Evolutionary conservation across 306 rosid genomes (phyloP).

Genomic region (Sesbania bispinosa): DNA sequence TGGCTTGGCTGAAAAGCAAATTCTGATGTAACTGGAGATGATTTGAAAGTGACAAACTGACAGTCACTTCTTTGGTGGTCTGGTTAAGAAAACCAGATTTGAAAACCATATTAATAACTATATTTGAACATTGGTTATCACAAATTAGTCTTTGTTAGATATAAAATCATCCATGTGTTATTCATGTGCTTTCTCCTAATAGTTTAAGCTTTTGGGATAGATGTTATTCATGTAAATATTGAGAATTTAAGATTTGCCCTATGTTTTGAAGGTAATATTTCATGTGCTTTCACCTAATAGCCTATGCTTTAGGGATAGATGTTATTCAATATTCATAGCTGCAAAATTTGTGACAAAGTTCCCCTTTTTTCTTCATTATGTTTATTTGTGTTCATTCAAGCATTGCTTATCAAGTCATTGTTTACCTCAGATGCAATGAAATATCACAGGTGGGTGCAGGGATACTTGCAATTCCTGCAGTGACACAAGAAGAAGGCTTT

Average conservation of each 20-base stretch:
- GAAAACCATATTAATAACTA: not conserved
- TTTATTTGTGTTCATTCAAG: not conserved
- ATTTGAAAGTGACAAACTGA: not conserved
- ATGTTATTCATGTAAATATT: not conserved
- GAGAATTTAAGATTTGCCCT: not conserved
- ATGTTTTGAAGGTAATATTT: not conserved
- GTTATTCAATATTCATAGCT: not conserved
- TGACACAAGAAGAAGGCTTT: constrained; percentile 79
- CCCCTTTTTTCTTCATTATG: not conserved
- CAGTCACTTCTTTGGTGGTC: not conserved
- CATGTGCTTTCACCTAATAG: no score
- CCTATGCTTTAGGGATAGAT: no score
- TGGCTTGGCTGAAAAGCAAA: not conserved
- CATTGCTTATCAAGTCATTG: not conserved
- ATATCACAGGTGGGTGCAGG: constrained; percentile 69
- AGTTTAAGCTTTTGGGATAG: no score
- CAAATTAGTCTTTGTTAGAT: not conserved
- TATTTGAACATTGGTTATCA: not conserved
- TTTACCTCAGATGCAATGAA: constrained; percentile 24
- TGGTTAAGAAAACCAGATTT: not conserved
- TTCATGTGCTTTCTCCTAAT: no score
- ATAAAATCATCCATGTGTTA: no score
- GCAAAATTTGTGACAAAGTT: not conserved
- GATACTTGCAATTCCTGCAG: constrained; percentile 79
- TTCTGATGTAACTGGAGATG: not conserved